These are phyloP conservation scores for Tetrahymena borealis DNA, from an alignment of 73 alveolate species.

Conservation along the genomic window DNA sequence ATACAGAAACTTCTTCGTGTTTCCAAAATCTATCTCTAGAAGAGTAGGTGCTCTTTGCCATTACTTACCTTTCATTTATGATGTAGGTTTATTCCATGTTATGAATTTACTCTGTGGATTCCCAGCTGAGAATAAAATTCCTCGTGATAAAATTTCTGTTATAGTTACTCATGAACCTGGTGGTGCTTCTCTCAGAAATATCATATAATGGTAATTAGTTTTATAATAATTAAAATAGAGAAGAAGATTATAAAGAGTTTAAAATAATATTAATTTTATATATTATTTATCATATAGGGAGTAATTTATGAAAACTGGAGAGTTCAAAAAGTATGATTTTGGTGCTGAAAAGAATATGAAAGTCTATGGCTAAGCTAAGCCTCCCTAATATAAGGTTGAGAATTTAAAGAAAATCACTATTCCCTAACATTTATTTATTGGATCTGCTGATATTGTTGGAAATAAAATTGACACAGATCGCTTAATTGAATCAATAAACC, in stretches of 20 bases:
- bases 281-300: constrained; percentile 47
- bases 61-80: constrained; percentile 20
- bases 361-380: constrained; percentile 50
- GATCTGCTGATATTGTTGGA: constrained; percentile 36
- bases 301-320: constrained; percentile 53
- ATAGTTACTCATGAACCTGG: constrained; percentile 73
- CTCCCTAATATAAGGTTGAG: constrained; percentile 63
- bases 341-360: constrained; percentile 51
- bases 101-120: constrained; percentile 50
- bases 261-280: not conserved
- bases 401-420: constrained; percentile 34
- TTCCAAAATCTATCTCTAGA: not conserved
- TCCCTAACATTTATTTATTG: constrained; percentile 17
- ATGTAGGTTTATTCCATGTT: constrained; percentile 35
- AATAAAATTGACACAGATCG: constrained; percentile 13
- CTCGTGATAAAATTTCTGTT: constrained; percentile 53
- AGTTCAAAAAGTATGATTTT: constrained; percentile 57
- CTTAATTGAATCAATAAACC: constrained; percentile 6
- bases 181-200: constrained; percentile 57
- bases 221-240: not conserved
- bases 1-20: not conserved
- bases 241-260: not conserved
- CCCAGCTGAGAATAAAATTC: constrained; percentile 43
- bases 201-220: constrained; percentile 8
- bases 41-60: constrained; percentile 43